Evolutionary conservation across 495 filamentous ascomycete genomes (phyloP).

Genomic region (Talaromyces ruber): DNA sequence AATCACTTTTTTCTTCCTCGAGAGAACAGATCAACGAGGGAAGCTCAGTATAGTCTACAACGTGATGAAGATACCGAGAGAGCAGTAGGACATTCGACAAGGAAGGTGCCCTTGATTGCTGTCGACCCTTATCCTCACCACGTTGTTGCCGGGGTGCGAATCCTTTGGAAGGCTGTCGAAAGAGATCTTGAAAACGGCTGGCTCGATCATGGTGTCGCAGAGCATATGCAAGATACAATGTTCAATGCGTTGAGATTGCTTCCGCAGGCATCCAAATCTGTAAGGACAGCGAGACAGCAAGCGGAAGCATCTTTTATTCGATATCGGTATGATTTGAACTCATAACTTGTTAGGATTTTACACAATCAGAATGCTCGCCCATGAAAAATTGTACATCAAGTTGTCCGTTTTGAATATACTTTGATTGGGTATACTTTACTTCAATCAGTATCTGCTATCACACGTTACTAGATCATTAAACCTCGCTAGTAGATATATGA

Average conservation of each 20-base stretch:
- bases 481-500: not conserved
- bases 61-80: not conserved
- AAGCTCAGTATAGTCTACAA: not conserved
- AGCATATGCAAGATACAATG: slow-evolving; percentile 9
- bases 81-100: not conserved
- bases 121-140: slow-evolving; percentile 15
- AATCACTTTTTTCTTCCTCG: slow-evolving; percentile 9
- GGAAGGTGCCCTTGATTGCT: slow-evolving; percentile 9
- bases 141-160: slow-evolving; percentile 12
- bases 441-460: no score
- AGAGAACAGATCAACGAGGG: not conserved
- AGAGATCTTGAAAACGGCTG: slow-evolving; percentile 8
- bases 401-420: no score
- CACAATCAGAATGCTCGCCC: not conserved
- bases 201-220: slow-evolving; percentile 7
- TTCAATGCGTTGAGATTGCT: slow-evolving; percentile 11
- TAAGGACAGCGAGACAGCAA: slow-evolving; percentile 9
- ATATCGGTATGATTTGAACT: not conserved
- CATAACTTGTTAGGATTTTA: not conserved
- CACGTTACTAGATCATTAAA: not conserved
- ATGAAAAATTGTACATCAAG: no score
- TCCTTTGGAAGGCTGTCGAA: slow-evolving; percentile 13
- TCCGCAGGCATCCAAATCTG: slow-evolving; percentile 13
- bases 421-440: no score
- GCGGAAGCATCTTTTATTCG: slow-evolving; percentile 4